A percentile compares a stretch with the other conserved stretches of the same genome.
These are phyloP conservation scores for Rhododendron williamsianum DNA, from an alignment of 148 eudicot species.

Conservation along the genomic window DNA sequence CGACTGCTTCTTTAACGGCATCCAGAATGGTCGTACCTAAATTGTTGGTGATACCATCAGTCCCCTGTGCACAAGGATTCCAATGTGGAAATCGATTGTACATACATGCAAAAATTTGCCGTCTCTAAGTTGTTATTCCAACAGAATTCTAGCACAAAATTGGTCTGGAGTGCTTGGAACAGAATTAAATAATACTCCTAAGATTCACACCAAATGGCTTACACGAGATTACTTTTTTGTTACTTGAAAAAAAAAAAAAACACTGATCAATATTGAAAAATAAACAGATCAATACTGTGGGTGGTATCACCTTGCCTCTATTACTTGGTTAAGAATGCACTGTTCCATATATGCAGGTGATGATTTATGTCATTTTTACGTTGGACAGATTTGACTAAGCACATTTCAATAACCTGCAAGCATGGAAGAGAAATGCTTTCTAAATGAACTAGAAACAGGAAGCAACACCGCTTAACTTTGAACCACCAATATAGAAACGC, in stretches of 20 bases:
- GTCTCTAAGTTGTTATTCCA: background rate
- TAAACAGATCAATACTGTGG: background rate
- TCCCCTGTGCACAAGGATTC: background rate
- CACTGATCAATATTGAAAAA: background rate
- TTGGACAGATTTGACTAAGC: background rate
- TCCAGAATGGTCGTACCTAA: slow-evolving; percentile 86
- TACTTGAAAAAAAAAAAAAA: background rate
- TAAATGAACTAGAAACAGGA: background rate
- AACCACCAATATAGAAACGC: background rate
- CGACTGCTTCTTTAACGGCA: slow-evolving; percentile 53
- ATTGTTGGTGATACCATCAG: slow-evolving; percentile 1
- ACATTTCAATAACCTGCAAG: background rate
- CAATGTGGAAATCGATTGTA: background rate
- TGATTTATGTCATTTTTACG: background rate
- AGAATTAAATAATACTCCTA: background rate
- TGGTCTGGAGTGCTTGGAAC: background rate
- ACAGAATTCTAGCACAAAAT: background rate
- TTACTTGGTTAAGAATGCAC: background rate
- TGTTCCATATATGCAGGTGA: background rate
- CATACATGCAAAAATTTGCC: background rate
- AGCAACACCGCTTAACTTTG: background rate
- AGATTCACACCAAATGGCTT: background rate
- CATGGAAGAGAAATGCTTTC: background rate
- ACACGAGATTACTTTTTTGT: background rate
- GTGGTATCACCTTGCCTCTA: background rate